Evolutionary conservation across 2,329 filamentous ascomycete species (phyloP), one percentile per base, ranked within the genome.

Genomic region (Exophiala sp.): DNA sequence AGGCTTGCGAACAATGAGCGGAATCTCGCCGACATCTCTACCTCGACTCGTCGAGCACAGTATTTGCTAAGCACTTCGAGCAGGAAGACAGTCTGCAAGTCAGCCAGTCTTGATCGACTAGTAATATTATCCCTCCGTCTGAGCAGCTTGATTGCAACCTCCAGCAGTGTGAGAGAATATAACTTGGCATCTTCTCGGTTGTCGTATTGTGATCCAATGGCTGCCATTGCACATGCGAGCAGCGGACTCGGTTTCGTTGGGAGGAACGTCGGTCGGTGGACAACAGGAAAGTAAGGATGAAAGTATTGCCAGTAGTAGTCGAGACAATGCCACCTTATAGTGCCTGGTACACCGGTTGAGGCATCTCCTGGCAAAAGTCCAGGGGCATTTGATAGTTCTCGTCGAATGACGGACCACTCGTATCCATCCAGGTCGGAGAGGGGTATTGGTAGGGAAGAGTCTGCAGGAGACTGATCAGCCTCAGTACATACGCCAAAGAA

Each of bases 361-460:
- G 60, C 46, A 63, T 62, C 44, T 61, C 57, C 52, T 58, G 60
- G 59, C 61, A 66, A 34, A 62, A 64, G 39, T 58, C 63, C 58
- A 59, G 62, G 58, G 61, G 65, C 50, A 61, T 62, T 57, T 63
- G 65, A 54, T 63, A 63, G 58, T 58, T 67, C 59, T 64, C 65
- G 53, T 67, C 66, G 62, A 66, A 71, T 53, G 60, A 62, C 50
- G 65, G 59, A 56, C 62, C 61, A 62, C 59, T 68, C 58, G 64
- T 61, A 50, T 63, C 64, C 58, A 64, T 63, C 70, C 69, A 72
- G 47, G 60, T 63, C 55, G 63, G 64, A 60, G 65, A 68, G 59
- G 63, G 65, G 58, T 68, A 68, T 52, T 65, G 65, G 60, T 64
- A 71, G 39, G 65, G 63, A 41, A 67, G 62, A 56, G 59, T 60